phyloP scores from a whole-genome alignment of 345 rosid species.

The Sonneratia caseolaris region DNA sequence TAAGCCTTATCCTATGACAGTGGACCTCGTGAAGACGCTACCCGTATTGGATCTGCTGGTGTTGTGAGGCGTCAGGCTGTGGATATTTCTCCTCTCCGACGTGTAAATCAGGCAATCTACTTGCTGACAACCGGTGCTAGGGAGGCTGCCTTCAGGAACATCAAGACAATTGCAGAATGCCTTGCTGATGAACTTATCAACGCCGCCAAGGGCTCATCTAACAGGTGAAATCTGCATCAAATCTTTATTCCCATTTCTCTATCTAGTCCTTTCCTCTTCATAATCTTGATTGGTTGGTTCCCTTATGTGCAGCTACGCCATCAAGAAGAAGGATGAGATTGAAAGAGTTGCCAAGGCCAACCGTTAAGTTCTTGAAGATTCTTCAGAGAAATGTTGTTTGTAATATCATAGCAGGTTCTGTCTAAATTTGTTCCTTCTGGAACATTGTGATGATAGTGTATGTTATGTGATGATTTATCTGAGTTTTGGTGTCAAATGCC shows the following conservation, averaged over 20 bases:
- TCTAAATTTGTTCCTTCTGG: no score
- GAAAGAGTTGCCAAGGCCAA: no score
- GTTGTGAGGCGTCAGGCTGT: conserved; percentile 98
- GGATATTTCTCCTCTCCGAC: conserved; percentile 88
- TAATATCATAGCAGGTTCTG: no score
- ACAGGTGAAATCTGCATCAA: conserved; percentile 40
- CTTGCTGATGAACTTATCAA: conserved; percentile 96
- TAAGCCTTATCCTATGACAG: conserved; percentile 17
- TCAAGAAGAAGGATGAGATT: no score
- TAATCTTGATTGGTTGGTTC: no score
- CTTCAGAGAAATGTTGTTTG: no score
- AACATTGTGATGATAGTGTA: no score
- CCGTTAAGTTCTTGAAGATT: no score
- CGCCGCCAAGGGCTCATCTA: conserved; percentile 98
- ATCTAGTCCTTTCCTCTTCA: no score
- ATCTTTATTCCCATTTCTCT: not conserved
- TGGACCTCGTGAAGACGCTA: conserved; percentile 97
- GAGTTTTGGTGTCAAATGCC: no score
- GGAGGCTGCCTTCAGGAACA: conserved; percentile 85
- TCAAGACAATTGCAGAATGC: conserved; percentile 90
- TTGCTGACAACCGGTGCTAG: conserved; percentile 91
- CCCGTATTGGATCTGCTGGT: conserved; percentile 97
- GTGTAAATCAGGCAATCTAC: conserved; percentile 87
- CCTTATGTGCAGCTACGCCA: no score
- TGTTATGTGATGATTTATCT: no score